phyloP scores from a whole-genome alignment of 2,329 filamentous ascomycete species.

The Chalaropsis ovoidea region DNA sequence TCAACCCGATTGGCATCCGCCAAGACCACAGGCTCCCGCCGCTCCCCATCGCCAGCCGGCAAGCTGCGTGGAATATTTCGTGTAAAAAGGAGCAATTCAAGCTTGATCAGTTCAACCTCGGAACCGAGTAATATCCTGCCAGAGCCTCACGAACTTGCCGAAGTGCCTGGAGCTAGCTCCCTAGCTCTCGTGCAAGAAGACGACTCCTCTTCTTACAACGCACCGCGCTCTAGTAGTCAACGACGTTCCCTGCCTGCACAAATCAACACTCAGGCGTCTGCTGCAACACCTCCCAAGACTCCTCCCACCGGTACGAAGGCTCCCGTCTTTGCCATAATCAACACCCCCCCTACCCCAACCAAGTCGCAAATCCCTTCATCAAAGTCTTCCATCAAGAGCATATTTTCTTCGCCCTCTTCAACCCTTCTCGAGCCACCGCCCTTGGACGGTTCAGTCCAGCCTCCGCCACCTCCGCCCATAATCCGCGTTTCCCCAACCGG shows the following conservation, averaged over 20 bases:
- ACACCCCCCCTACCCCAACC: slow-evolving; percentile 56
- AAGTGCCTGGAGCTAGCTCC: slow-evolving; percentile 22
- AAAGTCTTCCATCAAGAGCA: slow-evolving; percentile 25
- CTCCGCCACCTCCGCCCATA: slow-evolving; percentile 9
- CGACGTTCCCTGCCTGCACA: slow-evolving; percentile 15
- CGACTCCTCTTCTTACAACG: not conserved
- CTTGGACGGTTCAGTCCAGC: slow-evolving; percentile 4
- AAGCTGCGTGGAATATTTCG: slow-evolving; percentile 64
- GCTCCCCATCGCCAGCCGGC: slow-evolving; percentile 58
- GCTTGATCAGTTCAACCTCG: slow-evolving; percentile 29
- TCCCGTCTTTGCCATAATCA: slow-evolving; percentile 48
- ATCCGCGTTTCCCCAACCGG: slow-evolving; percentile 35
- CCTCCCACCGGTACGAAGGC: slow-evolving; percentile 35
- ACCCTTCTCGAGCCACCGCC: slow-evolving; percentile 5
- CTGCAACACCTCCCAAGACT: slow-evolving; percentile 38
- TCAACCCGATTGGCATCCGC: slow-evolving; percentile 35
- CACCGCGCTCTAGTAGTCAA: slow-evolving; percentile 5
- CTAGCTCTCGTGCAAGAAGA: slow-evolving; percentile 7
- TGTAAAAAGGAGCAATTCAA: slow-evolving; percentile 40
- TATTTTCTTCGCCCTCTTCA: slow-evolving; percentile 22
- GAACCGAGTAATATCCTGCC: slow-evolving; percentile 30
- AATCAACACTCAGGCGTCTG: slow-evolving; percentile 19
- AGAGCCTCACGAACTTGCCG: slow-evolving; percentile 31
- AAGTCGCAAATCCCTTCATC: slow-evolving; percentile 34
- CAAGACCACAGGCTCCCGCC: slow-evolving; percentile 37